A percentile compares a stretch with the other conserved stretches of the same genome.
These are phyloP conservation scores for Boletus edulis DNA, from an alignment of 768 basidiomycete species.

Conservation along the genomic window DNA sequence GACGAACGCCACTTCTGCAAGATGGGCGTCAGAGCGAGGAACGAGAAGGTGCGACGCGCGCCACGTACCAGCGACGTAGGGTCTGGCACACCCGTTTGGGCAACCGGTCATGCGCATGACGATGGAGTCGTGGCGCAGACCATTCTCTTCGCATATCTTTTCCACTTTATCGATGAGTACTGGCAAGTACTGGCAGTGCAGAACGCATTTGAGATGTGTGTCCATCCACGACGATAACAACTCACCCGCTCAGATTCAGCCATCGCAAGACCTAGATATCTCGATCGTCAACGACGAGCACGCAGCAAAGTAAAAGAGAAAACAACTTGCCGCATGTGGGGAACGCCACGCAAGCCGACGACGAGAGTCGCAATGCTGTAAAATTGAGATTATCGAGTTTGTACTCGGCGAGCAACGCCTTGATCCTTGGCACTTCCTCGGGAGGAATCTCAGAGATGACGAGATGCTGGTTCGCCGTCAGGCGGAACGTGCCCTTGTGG, in stretches of 20 bases:
- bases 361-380: constrained; percentile 78
- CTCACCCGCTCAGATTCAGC: constrained; percentile 71
- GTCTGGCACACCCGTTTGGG: constrained; percentile 90
- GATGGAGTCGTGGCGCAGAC: constrained; percentile 90
- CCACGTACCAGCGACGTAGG: constrained; percentile 78
- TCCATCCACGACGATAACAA: not conserved
- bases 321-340: constrained; percentile 74
- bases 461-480: constrained; percentile 95
- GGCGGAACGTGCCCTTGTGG: constrained; percentile 90
- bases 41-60: not conserved
- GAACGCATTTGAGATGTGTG: constrained; percentile 37
- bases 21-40: not conserved
- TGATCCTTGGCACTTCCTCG: constrained; percentile 74
- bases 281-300: not conserved
- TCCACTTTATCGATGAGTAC: constrained; percentile 93
- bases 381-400: constrained; percentile 85
- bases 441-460: constrained; percentile 79
- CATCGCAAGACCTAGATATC: constrained; percentile 60
- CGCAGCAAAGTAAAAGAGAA: too few relatives aligned
- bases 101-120: constrained; percentile 99
- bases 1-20: constrained; percentile 87
- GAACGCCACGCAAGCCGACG: constrained; percentile 96
- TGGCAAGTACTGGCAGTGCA: constrained; percentile 73
- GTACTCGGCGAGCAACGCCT: constrained; percentile 75
- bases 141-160: constrained; percentile 90